These are phyloP conservation scores for Posidonia oceanica DNA, from an alignment of 116 monocot species.

Conservation along the genomic window DNA sequence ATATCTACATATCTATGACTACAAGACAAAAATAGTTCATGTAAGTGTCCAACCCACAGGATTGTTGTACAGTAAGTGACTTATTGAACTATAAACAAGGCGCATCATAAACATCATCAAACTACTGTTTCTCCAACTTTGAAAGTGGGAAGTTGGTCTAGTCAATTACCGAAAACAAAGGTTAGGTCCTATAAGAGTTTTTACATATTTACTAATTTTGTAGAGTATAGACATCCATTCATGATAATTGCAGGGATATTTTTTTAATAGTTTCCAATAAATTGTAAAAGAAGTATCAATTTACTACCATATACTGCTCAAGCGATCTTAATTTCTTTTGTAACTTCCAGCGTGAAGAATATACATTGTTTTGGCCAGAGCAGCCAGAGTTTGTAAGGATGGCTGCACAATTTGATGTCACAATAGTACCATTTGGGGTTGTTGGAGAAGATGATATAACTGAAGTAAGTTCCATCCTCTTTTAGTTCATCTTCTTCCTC, in stretches of 20 bases:
- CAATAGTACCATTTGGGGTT: constrained; percentile 86
- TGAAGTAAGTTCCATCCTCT: constrained; percentile 33
- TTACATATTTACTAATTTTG: too few relatives aligned
- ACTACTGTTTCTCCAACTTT: too few relatives aligned
- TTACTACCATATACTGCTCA: neutral
- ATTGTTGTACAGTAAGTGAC: too few relatives aligned
- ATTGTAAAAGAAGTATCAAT: neutral
- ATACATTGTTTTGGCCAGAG: constrained; percentile 88
- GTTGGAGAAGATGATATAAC: constrained; percentile 88
- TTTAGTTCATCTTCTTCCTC: neutral
- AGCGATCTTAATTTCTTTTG: neutral
- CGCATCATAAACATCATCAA: too few relatives aligned
- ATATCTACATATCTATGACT: too few relatives aligned
- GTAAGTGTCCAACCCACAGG: too few relatives aligned
- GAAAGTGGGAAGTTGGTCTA: too few relatives aligned
- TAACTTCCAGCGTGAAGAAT: constrained; percentile 68
- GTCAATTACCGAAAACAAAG: too few relatives aligned
- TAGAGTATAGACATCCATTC: neutral
- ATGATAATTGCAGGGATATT: neutral
- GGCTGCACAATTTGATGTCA: constrained; percentile 79
- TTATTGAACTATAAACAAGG: too few relatives aligned
- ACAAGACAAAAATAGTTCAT: too few relatives aligned
- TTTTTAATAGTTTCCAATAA: neutral
- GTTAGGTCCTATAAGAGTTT: too few relatives aligned
- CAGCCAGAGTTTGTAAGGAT: constrained; percentile 93